Base-by-base conservation (phyloP, 1,139 yeast species). In the Yamadazyma membranifaciens region DNA sequence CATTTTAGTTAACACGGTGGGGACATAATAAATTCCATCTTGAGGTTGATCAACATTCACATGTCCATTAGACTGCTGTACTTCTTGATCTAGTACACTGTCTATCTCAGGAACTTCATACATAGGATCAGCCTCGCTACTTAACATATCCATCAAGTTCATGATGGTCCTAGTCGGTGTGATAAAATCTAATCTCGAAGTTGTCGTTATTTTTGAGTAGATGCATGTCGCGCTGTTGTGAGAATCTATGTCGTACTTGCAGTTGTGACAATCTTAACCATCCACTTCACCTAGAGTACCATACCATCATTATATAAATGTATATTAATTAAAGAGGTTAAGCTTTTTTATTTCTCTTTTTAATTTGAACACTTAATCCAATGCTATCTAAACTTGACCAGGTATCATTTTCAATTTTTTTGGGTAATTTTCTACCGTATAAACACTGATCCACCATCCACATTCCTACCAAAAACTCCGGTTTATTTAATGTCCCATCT, bases 371-470 rank as follows among this genome's bases (percentile, higher is more conserved):
- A 46, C 57, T 67, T 16, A 69, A 55, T 2, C 79, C 77, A 14
- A 73, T 67, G 38, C 65, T 69, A 33, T 78, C 81, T 29, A 81
- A 76, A 59, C 87, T 82, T 31, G 73, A 73, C 92, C 92, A 85
- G 1, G 84, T 78, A 33, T 67, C 66, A 10, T 69, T 72, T 51
- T 72, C 76, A 3, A 85, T 76, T 28, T 64, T 65, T 48, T 78
- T 75, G 0, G 98, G 97, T 38, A 92, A 67, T 59, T 92, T 92
- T 30, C 96, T 72, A 0, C 98, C 98, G 57, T 91, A 92, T n/a
- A 91, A 69, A 55, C 96, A 87, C 60, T 91, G 98, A 60, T 91
- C 98, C 1, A 91, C 92, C 6, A 88, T 64, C 98, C 98, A 91
- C 87, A 86, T 88, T 0, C 96, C 98, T 11, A 89, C 94, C 31